Evolutionary conservation across 805 yeast species (phyloP), one percentile per base, ranked within the genome.

Genomic region (Blastobotrys attinorum): DNA sequence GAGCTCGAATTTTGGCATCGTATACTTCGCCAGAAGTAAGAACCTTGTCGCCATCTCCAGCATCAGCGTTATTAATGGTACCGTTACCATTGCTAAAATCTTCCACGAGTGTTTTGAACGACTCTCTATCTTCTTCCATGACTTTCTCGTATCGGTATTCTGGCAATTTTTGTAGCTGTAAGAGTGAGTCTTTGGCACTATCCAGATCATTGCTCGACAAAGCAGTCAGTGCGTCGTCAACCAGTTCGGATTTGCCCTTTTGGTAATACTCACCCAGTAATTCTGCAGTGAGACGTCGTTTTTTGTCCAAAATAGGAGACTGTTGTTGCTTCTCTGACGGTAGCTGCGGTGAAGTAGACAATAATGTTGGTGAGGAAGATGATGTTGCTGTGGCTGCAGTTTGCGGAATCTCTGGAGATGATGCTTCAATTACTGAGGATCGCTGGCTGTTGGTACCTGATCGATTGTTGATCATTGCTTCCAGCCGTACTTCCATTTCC

Each of bases 401-500:
- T 23, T 31, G 7, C n/a, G n/a, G n/a, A n/a, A n/a, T n/a, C n/a
- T n/a, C n/a, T n/a, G n/a, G n/a, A n/a, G n/a, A 22, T 20, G 27
- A 13, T 23, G 22, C 15, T 17, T 35, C 25, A 13, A n/a, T 20
- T 35, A 23, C 38, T 15, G 21, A 17, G 22, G 25, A n/a, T 35
- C 31, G 6, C n/a, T 23, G n/a, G 37, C 18, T 4, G 27, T 23
- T 15, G 34, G 8, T n/a, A 43, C 47, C 21, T 43, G 21, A 17
- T 34, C 16, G 27, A 15, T 50, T 47, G 31, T 57, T 59, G 20
- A 49, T 48, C 29, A 38, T 45, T 11, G 46, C 41, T 3, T 39
- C 31, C 15, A 40, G 37, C 37, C 48, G 43, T 41, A 54, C 52
- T 34, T 45, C 44, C 32, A 47, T 39, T 41, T 56, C 59, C 31